Percentiles rank a stretch among this genome's conserved stretches.
Conservation (phyloP, 345 rosid genomes). For the Mercurialis annua region DNA sequence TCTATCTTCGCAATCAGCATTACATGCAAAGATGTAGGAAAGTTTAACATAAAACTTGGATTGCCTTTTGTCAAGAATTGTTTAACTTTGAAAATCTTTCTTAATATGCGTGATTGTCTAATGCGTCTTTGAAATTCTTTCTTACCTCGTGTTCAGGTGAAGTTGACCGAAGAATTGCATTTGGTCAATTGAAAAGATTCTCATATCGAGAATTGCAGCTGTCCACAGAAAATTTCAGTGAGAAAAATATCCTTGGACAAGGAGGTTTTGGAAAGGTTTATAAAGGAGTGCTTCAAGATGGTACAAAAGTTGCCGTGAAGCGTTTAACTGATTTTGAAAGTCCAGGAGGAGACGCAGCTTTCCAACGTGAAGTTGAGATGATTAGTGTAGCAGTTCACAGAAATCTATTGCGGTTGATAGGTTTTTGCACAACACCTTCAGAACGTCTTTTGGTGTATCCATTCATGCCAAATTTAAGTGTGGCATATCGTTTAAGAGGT, state of each 20-base stretch:
- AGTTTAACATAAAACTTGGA: background rate
- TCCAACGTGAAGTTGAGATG: slow-evolving; percentile 97
- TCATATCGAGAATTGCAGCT: slow-evolving; percentile 90
- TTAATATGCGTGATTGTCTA: background rate
- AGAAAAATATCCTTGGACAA: slow-evolving; percentile 85
- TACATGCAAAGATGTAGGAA: too few species aligned
- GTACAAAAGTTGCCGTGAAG: slow-evolving; percentile 83
- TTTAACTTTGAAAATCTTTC: too few species aligned
- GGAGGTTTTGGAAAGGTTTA: slow-evolving; percentile 98
- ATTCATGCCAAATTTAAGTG: slow-evolving; percentile 89
- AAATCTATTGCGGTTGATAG: slow-evolving; percentile 81
- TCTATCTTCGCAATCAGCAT: background rate
- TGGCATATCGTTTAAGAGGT: slow-evolving; percentile 91
- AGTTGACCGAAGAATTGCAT: slow-evolving; percentile 89
- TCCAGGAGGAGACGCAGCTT: slow-evolving; percentile 91
- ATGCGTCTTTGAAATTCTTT: background rate
- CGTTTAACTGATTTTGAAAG: slow-evolving; percentile 88
- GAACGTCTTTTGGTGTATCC: slow-evolving; percentile 95
- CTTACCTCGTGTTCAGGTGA: slow-evolving; percentile 52
- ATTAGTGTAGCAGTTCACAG: slow-evolving; percentile 94
- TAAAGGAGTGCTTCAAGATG: slow-evolving; percentile 77
- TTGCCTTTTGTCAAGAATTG: background rate
- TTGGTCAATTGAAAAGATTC: slow-evolving; percentile 89
- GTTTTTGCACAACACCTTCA: slow-evolving; percentile 89
- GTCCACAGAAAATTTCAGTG: slow-evolving; percentile 83